Conservation (phyloP, 2,329 filamentous ascomycete species). For the Dothideomycetes sp. region DNA sequence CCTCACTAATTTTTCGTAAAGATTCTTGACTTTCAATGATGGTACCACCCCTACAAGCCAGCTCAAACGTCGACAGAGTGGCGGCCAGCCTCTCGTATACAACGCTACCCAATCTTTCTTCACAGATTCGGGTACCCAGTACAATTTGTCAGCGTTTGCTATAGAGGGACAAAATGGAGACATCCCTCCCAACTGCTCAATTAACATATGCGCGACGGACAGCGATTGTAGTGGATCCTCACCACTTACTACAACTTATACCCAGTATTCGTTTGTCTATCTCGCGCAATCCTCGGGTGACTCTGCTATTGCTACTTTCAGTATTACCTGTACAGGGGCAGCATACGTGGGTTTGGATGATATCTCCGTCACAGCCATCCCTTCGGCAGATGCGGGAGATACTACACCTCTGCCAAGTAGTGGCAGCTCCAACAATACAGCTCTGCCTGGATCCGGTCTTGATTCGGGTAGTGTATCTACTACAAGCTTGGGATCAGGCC, state of each 20-base stretch:
- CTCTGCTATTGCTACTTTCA: slow-evolving; percentile 1
- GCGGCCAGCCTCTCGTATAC: neutral
- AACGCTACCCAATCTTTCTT: neutral
- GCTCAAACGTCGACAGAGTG: neutral
- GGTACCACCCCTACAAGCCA: neutral
- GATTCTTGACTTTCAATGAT: no score
- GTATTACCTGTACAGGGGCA: slow-evolving; percentile 5
- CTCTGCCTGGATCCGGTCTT: no score
- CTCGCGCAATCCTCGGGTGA: neutral
- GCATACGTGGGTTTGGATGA: slow-evolving; percentile 8
- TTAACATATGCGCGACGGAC: neutral
- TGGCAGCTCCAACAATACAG: no score
- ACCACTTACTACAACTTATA: neutral
- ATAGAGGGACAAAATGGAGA: neutral
- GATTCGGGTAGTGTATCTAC: no score
- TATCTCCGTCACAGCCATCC: slow-evolving; percentile 1
- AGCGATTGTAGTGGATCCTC: neutral
- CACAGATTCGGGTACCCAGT: neutral
- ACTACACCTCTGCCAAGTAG: neutral
- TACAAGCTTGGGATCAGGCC: no score
- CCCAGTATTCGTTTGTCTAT: neutral
- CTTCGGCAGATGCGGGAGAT: neutral
- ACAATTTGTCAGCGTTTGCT: neutral
- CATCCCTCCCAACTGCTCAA: neutral
- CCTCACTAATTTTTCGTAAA: no score